Base-by-base conservation (phyloP, 768 basidiomycete genomes). In the Tulasnella sp. region DNA sequence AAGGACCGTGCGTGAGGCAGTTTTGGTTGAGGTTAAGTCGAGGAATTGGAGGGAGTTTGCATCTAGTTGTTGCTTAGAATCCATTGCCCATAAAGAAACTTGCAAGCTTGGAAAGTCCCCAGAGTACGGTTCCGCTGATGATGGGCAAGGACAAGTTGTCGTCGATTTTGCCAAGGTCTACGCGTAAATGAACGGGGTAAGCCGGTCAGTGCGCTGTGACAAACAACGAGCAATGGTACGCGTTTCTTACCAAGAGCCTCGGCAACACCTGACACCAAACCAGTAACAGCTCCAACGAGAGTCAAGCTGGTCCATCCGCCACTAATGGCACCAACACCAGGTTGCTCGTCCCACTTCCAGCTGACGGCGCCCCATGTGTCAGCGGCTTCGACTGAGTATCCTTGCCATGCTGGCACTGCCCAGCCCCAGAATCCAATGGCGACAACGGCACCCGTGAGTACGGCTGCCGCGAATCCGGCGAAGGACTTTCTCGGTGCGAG, bases 101-200 rank as follows among this genome's bases (percentile, higher is more conserved):
- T n/a, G 69, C 69, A 52, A 76, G 39, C 38, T 71, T 70, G 69
- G 75, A 76, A 73, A 88, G 85, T 3, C 85, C 85, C 88, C 88
- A 91, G 38, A 91, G 81, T 79, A 88, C 86, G 1, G 89, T 92
- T 2, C 95, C 95, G 7, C 93, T 90, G 75, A 96, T 88, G 81
- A 97, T 90, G 4, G 96, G 96, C 34, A 97, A 83, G 9, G 93
- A 96, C 34, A 97, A 82, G 81, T 97, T 97, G 81, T 97, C 96
- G 80, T 97, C 96, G 49, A 94, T 81, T 0, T 87, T 88, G 22
- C 94, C 94, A 2, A 97, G 85, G 82, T 96, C 94, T 97, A 81
- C 37, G 69, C 29, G 31, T 25, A 22, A 67, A 42, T 78, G 39
- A 37, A 71, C 75, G 74, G 79, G 9, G 36, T 25, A 19, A 69